Conservation (phyloP, 1,139 yeast species). For the Casaregolazyma lundiana region DNA sequence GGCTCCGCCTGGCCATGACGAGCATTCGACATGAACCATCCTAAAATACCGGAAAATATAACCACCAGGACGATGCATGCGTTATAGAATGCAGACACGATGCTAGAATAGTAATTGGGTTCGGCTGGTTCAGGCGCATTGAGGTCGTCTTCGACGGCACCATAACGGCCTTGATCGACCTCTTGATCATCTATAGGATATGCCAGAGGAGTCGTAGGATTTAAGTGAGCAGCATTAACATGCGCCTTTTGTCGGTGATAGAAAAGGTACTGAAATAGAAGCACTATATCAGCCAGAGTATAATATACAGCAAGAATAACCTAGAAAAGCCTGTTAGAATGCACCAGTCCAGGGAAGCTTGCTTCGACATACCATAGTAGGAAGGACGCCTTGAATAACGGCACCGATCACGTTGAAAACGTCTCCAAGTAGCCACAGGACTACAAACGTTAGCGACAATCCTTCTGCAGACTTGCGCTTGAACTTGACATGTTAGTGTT, state of each 20-base stretch:
- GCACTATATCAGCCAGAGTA: constrained; percentile 81
- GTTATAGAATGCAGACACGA: constrained; percentile 44
- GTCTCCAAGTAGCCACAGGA: constrained; percentile 88
- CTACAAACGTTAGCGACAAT: constrained; percentile 71
- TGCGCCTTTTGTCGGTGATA: constrained; percentile 47
- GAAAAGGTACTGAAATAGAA: constrained; percentile 73
- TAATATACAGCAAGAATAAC: constrained; percentile 84
- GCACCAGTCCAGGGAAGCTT: constrained; percentile 2
- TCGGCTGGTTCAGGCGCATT: constrained; percentile 4
- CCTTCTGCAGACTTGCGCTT: constrained; percentile 83
- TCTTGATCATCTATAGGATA: constrained; percentile 32
- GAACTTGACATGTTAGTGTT: constrained; percentile 36
- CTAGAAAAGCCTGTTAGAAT: constrained; percentile 10
- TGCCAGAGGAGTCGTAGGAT: constrained; percentile 83
- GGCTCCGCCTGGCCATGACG: constrained; percentile 21
- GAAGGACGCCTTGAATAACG: constrained; percentile 77
- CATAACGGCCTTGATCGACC: constrained; percentile 9
- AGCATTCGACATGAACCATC: constrained; percentile 64
- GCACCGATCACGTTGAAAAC: constrained; percentile 89
- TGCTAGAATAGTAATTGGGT: constrained; percentile 10
- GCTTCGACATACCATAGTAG: constrained; percentile 58
- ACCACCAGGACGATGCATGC: constrained; percentile 64
- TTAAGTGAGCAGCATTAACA: constrained; percentile 73
- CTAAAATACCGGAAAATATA: constrained; percentile 70
- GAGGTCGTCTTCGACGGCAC: constrained; percentile 9